Percentiles rank a stretch among this genome's conserved stretches.
These are phyloP conservation scores for Symbiodinium natans DNA, from an alignment of 73 alveolate genomes.

Conservation along the genomic window DNA sequence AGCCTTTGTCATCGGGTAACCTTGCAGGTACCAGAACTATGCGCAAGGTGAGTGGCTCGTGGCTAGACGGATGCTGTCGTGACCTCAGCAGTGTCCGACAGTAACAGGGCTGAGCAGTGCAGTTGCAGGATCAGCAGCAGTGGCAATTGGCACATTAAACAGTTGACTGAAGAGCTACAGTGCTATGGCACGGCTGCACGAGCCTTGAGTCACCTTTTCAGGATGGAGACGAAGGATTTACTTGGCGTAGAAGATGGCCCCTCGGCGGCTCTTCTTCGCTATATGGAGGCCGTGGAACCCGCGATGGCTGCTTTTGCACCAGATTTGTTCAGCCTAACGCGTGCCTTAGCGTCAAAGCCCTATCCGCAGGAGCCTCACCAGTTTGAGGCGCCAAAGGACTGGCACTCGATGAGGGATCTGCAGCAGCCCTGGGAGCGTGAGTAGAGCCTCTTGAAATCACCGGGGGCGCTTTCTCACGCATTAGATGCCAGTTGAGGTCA, in stretches of 20 bases:
- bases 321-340: neutral
- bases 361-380: slow-evolving; percentile 55
- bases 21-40: slow-evolving; percentile 86
- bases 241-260: slow-evolving; percentile 97
- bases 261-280: slow-evolving; percentile 94
- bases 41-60: slow-evolving; percentile 92
- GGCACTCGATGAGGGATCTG: slow-evolving; percentile 82
- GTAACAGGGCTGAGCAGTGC: too few relatives aligned
- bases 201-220: too few relatives aligned
- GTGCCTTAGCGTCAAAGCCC: neutral
- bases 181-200: too few relatives aligned
- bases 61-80: slow-evolving; percentile 80
- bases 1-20: slow-evolving; percentile 51
- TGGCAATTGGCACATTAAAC: too few relatives aligned
- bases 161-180: too few relatives aligned
- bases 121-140: too few relatives aligned
- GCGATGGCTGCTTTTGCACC: too few relatives aligned
- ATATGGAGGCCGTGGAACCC: slow-evolving; percentile 94
- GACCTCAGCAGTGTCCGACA: too few relatives aligned
- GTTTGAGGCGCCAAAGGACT: slow-evolving; percentile 73
- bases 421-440: too few relatives aligned
- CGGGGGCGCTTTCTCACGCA: too few relatives aligned
- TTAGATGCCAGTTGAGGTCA: neutral
- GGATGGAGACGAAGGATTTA: slow-evolving; percentile 64
- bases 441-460: too few relatives aligned